Evolutionary conservation across 768 basidiomycete genomes (phyloP), one percentile per base, ranked within the genome.

Genomic region (Russula earlei): DNA sequence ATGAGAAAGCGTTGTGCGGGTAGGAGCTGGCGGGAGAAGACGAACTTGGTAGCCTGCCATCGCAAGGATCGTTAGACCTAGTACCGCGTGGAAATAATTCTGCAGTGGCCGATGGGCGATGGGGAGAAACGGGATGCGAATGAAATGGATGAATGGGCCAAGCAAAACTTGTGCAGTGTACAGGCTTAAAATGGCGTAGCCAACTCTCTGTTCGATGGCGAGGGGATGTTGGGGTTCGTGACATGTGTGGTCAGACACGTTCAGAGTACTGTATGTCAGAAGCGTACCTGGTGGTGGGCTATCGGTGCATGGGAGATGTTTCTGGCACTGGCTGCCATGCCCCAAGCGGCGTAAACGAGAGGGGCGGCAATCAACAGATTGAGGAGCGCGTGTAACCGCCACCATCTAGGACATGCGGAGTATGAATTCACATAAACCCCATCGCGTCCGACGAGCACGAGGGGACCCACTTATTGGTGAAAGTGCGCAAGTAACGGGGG

Each of bases 61-160:
- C 1, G 68, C 75, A 48, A 85, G 70, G 49, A 82, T 83, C 0
- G 69, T 67, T 7, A 83, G 65, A 2, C 83, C 83, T 22, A 84
- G 62, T 3, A 75, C 52, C 9, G 74, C 78, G 50, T 74, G 73
- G 34, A 67, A 31, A 55, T 72, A 72, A 54, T 74, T 73, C 56
- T 74, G 73, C 6, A 76, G 73, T 68, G 67, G 67, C 62, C 49
- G 59, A 20, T 54, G 49, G 36, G 52, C 71, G 71, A 59, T 61
- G 63, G 68, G 74, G 68, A 65, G 67, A 20, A 70, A 45, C 1
- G 70, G 67, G 0, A 66, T 58, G 64, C 84, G 84, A 67, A 78
- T 56, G 49, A 66, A 77, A 66, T 85, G 82, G 43, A 81, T 76
- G 65, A 78, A 48, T 1, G 66, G 54, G 20, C 83, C 83, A 25